Evolutionary conservation across 2,329 filamentous ascomycete genomes (phyloP).

Genomic region (Phialocephala sp.): DNA sequence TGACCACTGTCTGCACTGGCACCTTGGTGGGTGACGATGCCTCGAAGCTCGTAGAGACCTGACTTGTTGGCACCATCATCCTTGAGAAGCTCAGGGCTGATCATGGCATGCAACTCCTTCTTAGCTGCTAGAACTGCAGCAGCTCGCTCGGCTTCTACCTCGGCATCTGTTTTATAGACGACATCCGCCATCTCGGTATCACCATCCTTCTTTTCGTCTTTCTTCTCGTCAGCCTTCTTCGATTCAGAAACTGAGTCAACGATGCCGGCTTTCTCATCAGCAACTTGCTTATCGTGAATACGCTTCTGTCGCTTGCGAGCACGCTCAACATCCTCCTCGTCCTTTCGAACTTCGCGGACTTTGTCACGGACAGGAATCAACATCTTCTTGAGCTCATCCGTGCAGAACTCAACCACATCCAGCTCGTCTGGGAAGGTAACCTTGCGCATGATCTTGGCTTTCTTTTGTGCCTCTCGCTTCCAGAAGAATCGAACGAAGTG

Average conservation of each 20-base stretch:
- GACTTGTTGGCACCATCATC: constrained; percentile 91
- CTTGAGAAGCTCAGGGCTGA: constrained; percentile 73
- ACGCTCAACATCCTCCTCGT: constrained; percentile 91
- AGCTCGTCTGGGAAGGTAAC: constrained; percentile 95
- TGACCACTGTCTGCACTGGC: constrained; percentile 96
- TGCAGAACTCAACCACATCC: constrained; percentile 93
- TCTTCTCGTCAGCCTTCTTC: constrained; percentile 55
- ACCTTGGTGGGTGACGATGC: constrained; percentile 94
- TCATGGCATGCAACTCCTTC: constrained; percentile 82
- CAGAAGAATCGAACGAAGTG: constrained; percentile 99
- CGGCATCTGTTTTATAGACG: constrained; percentile 87
- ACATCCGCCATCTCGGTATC: constrained; percentile 70
- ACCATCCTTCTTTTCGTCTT: constrained; percentile 57
- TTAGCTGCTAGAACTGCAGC: constrained; percentile 79
- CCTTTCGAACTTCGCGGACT: constrained; percentile 92
- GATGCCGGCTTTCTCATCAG: constrained; percentile 54
- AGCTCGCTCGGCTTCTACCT: constrained; percentile 85
- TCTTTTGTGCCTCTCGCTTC: constrained; percentile 94
- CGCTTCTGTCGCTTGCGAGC: constrained; percentile 90
- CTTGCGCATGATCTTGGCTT: constrained; percentile 99
- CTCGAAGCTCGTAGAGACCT: constrained; percentile 91
- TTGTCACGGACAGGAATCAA: constrained; percentile 94
- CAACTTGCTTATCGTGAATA: constrained; percentile 54
- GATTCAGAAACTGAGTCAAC: constrained; percentile 48
- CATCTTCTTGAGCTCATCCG: constrained; percentile 81